These are phyloP conservation scores for Vigna trinervia DNA, from an alignment of 306 rosid species.

Conservation along the genomic window DNA sequence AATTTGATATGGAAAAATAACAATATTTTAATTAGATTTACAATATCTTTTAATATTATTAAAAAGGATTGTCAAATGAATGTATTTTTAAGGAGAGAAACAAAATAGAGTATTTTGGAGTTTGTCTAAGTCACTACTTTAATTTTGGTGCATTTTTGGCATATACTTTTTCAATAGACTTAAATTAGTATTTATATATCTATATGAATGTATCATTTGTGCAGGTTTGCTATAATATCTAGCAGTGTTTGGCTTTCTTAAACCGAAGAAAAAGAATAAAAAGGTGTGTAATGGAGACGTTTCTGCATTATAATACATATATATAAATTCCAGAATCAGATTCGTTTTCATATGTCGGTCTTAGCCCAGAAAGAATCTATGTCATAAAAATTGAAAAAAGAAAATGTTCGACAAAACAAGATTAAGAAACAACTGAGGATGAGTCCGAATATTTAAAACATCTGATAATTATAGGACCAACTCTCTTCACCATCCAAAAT, in stretches of 20 bases:
- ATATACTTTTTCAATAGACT: background rate
- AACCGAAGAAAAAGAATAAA: background rate
- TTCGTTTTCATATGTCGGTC: constrained; percentile 5
- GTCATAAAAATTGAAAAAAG: background rate
- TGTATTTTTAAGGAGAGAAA: no score
- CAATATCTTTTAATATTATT: no score
- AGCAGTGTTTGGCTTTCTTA: background rate
- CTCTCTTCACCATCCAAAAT: constrained; percentile 21
- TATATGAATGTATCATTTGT: background rate
- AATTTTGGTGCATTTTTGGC: background rate
- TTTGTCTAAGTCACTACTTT: background rate
- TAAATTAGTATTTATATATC: background rate
- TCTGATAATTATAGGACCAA: background rate
- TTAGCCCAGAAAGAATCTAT: background rate
- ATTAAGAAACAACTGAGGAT: constrained; percentile 15
- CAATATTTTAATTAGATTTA: no score
- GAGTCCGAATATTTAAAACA: constrained; percentile 36
- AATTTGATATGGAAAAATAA: no score
- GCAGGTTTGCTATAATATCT: background rate
- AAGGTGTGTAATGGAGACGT: constrained; percentile 2
- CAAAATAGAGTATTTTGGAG: background rate
- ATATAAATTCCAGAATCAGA: background rate
- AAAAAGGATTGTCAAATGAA: no score
- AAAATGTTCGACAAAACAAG: constrained; percentile 8
- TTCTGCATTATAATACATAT: background rate